Conservation (phyloP, 208 protist genomes). For the Trypanosomatidae sp. region DNA sequence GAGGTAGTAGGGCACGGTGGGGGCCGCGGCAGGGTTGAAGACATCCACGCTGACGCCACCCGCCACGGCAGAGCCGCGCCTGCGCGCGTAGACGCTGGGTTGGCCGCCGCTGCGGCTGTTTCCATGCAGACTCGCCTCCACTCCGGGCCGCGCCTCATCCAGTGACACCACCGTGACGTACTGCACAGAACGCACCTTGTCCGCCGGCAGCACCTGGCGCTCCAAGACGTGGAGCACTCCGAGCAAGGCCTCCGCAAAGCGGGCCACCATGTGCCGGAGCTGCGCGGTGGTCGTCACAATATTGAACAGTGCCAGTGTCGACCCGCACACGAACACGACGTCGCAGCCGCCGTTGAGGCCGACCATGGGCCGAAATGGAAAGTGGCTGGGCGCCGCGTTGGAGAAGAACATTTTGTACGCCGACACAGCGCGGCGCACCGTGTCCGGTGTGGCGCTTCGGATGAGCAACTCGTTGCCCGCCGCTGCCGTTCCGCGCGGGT, state of each 20-base stretch:
- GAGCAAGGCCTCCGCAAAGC: conserved; percentile 78
- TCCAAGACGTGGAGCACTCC: conserved; percentile 74
- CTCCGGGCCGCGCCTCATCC: conserved; percentile 39
- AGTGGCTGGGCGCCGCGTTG: conserved; percentile 55
- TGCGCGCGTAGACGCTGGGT: conserved; percentile 1
- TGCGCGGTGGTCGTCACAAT: conserved; percentile 60
- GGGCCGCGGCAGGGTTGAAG: conserved; percentile 9
- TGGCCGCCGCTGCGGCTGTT: not conserved
- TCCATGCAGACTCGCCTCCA: not conserved
- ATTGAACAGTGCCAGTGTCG: conserved; percentile 74
- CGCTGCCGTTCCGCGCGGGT: not conserved
- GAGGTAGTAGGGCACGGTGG: conserved; percentile 71
- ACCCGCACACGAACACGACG: conserved; percentile 65
- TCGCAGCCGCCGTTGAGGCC: conserved; percentile 84
- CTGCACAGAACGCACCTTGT: conserved; percentile 63
- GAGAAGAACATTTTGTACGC: conserved; percentile 81
- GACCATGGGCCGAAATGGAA: conserved; percentile 68
- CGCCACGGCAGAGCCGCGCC: not conserved
- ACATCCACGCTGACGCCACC: conserved; percentile 23
- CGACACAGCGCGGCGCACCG: conserved; percentile 54
- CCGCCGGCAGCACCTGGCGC: conserved; percentile 60
- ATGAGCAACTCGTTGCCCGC: conserved; percentile 21
- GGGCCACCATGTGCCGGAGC: conserved; percentile 39
- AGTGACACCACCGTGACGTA: conserved; percentile 77
- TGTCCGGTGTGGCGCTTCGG: conserved; percentile 56